A percentile compares a stretch with the other conserved stretches of the same genome.
Evolutionary conservation across 2,329 filamentous ascomycete genomes (phyloP).

Genomic region (Cryoendolithus antarcticus): DNA sequence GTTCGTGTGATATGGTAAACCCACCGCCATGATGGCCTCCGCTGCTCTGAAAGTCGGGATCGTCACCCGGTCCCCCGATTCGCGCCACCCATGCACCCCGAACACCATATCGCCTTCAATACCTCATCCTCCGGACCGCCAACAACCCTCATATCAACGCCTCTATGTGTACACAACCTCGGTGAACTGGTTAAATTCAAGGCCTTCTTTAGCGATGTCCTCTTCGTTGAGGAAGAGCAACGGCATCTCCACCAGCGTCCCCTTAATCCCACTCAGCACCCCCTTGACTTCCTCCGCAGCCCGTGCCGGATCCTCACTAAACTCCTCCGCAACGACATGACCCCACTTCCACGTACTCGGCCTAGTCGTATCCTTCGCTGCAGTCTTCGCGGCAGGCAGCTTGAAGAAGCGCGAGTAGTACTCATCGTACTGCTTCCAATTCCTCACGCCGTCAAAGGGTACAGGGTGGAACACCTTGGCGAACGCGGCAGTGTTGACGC

Average conservation of each 20-base stretch:
- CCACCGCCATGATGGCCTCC: no score
- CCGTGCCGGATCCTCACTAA: slow-evolving; percentile 27
- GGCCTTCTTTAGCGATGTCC: slow-evolving; percentile 73
- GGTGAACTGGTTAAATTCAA: slow-evolving; percentile 42
- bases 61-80: no score
- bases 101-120: no score
- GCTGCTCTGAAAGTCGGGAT: no score
- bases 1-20: no score
- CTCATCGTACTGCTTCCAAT: slow-evolving; percentile 60
- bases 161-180: slow-evolving; percentile 36
- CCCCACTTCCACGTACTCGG: slow-evolving; percentile 63
- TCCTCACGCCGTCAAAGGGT: slow-evolving; percentile 54
- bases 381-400: slow-evolving; percentile 28
- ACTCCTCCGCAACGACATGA: slow-evolving; percentile 57
- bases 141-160: not conserved
- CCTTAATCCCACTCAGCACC: slow-evolving; percentile 58
- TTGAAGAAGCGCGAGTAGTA: slow-evolving; percentile 58
- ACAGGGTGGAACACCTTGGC: slow-evolving; percentile 70
- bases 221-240: slow-evolving; percentile 73
- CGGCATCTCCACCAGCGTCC: slow-evolving; percentile 69
- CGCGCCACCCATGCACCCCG: no score
- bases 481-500: slow-evolving; percentile 69
- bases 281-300: slow-evolving; percentile 43
- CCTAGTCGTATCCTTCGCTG: slow-evolving; percentile 30
- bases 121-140: not conserved